Conservation (phyloP, 2,329 filamentous ascomycete genomes). For the Westerdykella sp. region DNA sequence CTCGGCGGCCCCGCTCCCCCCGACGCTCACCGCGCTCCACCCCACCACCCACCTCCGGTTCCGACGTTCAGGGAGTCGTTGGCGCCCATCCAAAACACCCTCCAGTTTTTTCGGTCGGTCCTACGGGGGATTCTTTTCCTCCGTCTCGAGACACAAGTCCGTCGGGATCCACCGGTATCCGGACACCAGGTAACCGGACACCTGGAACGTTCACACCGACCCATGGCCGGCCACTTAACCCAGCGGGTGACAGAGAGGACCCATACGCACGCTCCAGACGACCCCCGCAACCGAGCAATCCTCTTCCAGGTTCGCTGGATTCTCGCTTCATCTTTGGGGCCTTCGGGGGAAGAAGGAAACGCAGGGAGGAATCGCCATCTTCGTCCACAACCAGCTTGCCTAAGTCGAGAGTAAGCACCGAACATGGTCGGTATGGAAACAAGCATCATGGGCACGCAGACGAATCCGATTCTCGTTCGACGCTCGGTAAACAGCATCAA, state of each 20-base stretch:
- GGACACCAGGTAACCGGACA: constrained; percentile 40
- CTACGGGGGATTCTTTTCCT: constrained; percentile 49
- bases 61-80: constrained; percentile 40
- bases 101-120: constrained; percentile 52
- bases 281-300: constrained; percentile 59
- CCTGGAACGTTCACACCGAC: constrained; percentile 49
- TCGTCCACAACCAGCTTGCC: constrained; percentile 36
- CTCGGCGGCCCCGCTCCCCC: constrained; percentile 24
- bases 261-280: constrained; percentile 81
- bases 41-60: constrained; percentile 39
- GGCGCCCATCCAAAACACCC: constrained; percentile 45
- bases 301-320: constrained; percentile 57
- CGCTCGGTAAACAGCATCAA: constrained; percentile 36
- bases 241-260: constrained; percentile 72
- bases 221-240: constrained; percentile 70
- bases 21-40: constrained; percentile 27
- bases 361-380: constrained; percentile 38
- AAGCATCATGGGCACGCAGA: constrained; percentile 46
- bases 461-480: constrained; percentile 28
- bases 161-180: constrained; percentile 49
- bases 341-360: constrained; percentile 58
- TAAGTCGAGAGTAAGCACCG: constrained; percentile 40
- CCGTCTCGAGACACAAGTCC: constrained; percentile 57
- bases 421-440: constrained; percentile 49
- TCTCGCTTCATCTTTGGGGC: constrained; percentile 77